These are phyloP conservation scores for Athelia sp. DNA, from an alignment of 1,284 basidiomycete genomes.

Conservation along the genomic window DNA sequence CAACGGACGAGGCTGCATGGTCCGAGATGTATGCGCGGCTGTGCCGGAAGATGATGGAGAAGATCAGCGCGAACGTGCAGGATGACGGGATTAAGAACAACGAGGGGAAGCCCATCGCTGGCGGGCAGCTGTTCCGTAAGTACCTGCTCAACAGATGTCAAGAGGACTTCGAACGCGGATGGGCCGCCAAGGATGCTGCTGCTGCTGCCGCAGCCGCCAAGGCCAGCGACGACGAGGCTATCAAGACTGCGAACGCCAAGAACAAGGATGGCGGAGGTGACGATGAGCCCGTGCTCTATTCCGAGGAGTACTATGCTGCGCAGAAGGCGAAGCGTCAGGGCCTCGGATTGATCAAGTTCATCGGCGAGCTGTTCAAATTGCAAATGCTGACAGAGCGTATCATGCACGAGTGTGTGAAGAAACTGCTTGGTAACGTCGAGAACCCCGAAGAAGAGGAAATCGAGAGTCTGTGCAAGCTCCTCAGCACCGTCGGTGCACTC, in stretches of 20 bases:
- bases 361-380: conserved; percentile 96
- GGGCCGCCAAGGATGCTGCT: conserved; percentile 69
- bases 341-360: conserved; percentile 95
- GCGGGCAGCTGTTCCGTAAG: conserved; percentile 92
- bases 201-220: conserved; percentile 56
- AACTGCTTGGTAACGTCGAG: conserved; percentile 86
- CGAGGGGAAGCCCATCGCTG: conserved; percentile 83
- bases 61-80: conserved; percentile 79
- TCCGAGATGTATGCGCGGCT: conserved; percentile 96
- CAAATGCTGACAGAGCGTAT: conserved; percentile 93
- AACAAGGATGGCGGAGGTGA: conserved; percentile 33
- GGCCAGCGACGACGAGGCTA: conserved; percentile 54
- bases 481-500: conserved; percentile 82
- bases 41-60: conserved; percentile 92
- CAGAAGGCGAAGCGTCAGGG: conserved; percentile 97
- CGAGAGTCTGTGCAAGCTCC: conserved; percentile 90
- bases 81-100: conserved; percentile 77
- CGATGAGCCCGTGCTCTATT: conserved; percentile 70
- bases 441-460: conserved; percentile 98
- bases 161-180: conserved; percentile 91
- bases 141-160: conserved; percentile 92
- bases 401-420: conserved; percentile 96
- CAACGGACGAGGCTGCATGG: conserved; percentile 93
- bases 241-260: conserved; percentile 57
- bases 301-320: conserved; percentile 95